phyloP scores from a whole-genome alignment of 1,284 basidiomycete species.

The Cutaneotrichosporon sp. region DNA sequence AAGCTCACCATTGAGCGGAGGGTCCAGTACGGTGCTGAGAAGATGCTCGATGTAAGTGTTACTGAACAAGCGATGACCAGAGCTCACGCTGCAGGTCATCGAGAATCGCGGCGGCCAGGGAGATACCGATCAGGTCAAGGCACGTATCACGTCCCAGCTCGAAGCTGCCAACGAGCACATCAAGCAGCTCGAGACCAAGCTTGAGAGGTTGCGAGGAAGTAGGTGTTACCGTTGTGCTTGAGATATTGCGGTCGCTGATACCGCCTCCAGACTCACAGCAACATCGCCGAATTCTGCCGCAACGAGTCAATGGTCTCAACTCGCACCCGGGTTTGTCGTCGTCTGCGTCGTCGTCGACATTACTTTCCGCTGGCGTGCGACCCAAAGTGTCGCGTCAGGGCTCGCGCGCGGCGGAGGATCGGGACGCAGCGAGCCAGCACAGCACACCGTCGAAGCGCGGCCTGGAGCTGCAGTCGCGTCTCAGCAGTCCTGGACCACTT shows the following conservation, averaged over 20 bases:
- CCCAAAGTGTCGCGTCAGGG: constrained; percentile 28
- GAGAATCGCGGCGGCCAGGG: constrained; percentile 32
- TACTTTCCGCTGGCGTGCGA: constrained; percentile 25
- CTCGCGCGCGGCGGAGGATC: neutral
- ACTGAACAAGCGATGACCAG: neutral
- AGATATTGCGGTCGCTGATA: neutral
- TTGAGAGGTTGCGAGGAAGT: constrained; percentile 35
- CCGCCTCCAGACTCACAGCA: constrained; percentile 25
- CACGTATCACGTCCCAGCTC: constrained; percentile 44
- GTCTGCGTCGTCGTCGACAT: constrained; percentile 15
- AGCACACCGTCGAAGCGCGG: constrained; percentile 14
- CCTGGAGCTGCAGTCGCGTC: constrained; percentile 2
- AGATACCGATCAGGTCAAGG: constrained; percentile 38
- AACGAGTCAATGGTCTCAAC: constrained; percentile 32
- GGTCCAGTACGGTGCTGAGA: constrained; percentile 54
- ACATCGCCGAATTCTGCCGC: constrained; percentile 26
- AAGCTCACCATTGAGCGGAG: constrained; percentile 50
- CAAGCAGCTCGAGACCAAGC: constrained; percentile 32
- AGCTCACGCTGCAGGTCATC: constrained; percentile 33
- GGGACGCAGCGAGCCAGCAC: neutral
- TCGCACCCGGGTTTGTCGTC: constrained; percentile 5
- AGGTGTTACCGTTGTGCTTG: neutral
- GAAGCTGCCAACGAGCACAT: constrained; percentile 43
- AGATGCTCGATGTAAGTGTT: constrained; percentile 51
- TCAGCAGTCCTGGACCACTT: constrained; percentile 5